These are phyloP conservation scores for Inga laurina DNA, from an alignment of 306 rosid genomes.

Conservation along the genomic window DNA sequence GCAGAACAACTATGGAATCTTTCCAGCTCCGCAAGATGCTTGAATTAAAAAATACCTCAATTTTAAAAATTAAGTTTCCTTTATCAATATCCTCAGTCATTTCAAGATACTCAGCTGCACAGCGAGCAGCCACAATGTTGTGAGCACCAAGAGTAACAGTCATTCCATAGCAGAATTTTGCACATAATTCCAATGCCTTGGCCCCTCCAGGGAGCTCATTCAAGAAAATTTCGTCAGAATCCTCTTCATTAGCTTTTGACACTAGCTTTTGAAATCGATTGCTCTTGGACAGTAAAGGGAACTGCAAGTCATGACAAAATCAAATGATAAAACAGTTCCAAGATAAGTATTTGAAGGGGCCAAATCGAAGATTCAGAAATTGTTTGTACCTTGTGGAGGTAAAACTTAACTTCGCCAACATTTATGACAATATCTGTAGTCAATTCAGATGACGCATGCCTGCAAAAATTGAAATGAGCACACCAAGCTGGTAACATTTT, in stretches of 20 bases:
- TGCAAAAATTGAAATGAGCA: constrained; percentile 35
- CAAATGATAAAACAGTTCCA: constrained; percentile 9
- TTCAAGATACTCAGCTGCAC: constrained; percentile 92
- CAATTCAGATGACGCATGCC: constrained; percentile 87
- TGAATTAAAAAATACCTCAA: constrained; percentile 92
- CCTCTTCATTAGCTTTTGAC: constrained; percentile 63
- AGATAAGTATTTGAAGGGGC: not conserved
- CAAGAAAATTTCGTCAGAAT: constrained; percentile 65
- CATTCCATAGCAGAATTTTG: constrained; percentile 96
- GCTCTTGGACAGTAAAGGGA: constrained; percentile 93
- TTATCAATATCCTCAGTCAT: constrained; percentile 87
- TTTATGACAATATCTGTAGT: constrained; percentile 70
- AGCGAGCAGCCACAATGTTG: constrained; percentile 96
- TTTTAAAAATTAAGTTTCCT: constrained; percentile 85
- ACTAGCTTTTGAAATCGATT: constrained; percentile 67
- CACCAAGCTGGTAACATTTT: constrained; percentile 4
- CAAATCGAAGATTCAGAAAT: constrained; percentile 8
- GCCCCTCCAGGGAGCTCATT: constrained; percentile 90
- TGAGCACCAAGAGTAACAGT: constrained; percentile 92
- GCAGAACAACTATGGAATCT: constrained; percentile 93
- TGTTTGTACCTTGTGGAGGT: constrained; percentile 77
- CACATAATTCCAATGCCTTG: constrained; percentile 91
- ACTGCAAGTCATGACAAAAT: constrained; percentile 50
- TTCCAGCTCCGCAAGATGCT: constrained; percentile 96
- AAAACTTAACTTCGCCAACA: constrained; percentile 84